A percentile compares a stretch with the other conserved stretches of the same genome.
Conservation (phyloP, 306 rosid species). For the Dalbergia oliveri region DNA sequence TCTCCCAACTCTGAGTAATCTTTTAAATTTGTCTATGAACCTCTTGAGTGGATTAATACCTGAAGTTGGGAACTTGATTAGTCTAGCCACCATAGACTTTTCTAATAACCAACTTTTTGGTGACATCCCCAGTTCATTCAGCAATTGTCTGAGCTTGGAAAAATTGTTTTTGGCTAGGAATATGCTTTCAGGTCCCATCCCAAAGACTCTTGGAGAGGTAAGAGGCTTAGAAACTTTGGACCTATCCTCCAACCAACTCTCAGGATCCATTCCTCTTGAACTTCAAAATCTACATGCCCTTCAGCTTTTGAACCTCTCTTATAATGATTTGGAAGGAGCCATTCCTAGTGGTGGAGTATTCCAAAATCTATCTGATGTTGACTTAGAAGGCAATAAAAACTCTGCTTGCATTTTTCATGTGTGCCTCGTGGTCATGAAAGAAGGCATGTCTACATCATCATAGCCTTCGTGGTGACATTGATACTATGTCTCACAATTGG, state of each 20-base stretch:
- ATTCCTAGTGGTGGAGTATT: conserved; percentile 69
- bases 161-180: conserved; percentile 58
- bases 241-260: conserved; percentile 76
- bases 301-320: conserved; percentile 63
- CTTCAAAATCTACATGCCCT: conserved; percentile 60
- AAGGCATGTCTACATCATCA: conserved; percentile 40
- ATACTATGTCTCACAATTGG: conserved; percentile 52
- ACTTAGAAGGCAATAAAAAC: conserved; percentile 72
- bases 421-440: conserved; percentile 31
- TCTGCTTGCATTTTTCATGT: conserved; percentile 59
- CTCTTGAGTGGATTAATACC: conserved; percentile 73
- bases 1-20: conserved; percentile 59
- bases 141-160: conserved; percentile 68
- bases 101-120: conserved; percentile 65
- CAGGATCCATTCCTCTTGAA: conserved; percentile 69
- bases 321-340: conserved; percentile 69
- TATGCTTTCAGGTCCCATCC: conserved; percentile 72
- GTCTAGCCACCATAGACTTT: conserved; percentile 62
- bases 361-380: conserved; percentile 49
- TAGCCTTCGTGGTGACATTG: conserved; percentile 40
- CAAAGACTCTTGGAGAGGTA: conserved; percentile 55
- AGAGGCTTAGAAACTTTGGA: conserved; percentile 71
- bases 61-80: conserved; percentile 49
- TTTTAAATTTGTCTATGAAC: conserved; percentile 70
- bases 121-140: conserved; percentile 63